Percentiles rank a stretch among this genome's conserved stretches.
Evolutionary conservation across 2,329 filamentous ascomycete species (phyloP).

Genomic region (Phialophora macrospora): DNA sequence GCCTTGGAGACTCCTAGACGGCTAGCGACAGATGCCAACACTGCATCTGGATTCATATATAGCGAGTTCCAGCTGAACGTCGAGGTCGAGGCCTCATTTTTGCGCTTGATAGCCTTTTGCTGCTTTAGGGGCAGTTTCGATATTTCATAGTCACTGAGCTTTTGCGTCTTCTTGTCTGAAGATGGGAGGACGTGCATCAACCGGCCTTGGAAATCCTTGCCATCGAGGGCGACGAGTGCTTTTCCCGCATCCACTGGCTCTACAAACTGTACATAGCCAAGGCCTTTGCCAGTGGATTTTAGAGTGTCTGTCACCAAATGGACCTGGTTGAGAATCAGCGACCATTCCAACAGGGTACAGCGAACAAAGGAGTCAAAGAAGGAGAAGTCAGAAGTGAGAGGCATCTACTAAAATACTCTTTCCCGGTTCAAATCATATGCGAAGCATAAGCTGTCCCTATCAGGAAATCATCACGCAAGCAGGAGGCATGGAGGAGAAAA

Average conservation of each 20-base stretch:
- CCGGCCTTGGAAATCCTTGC: conserved; percentile 87
- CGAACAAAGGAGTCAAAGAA: conserved; percentile 38
- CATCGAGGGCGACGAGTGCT: conserved; percentile 80
- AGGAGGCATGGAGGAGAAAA: conserved; percentile 25
- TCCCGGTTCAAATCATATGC: conserved; percentile 89
- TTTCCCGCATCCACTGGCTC: conserved; percentile 73
- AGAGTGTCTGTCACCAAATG: conserved; percentile 77
- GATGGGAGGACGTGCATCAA: conserved; percentile 88
- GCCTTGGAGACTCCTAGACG: conserved; percentile 89
- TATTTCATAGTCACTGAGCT: conserved; percentile 84
- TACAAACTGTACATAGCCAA: conserved; percentile 81
- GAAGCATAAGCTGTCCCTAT: conserved; percentile 99
- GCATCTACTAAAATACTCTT: conserved; percentile 99
- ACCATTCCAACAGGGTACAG: conserved; percentile 27
- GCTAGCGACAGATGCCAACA: conserved; percentile 85
- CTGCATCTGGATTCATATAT: conserved; percentile 93
- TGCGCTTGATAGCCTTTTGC: conserved; percentile 87
- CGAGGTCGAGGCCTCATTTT: conserved; percentile 74
- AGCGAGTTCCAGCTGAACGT: conserved; percentile 99
- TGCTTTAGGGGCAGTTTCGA: conserved; percentile 93
- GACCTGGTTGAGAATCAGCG: conserved; percentile 67
- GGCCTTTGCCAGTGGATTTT: conserved; percentile 80
- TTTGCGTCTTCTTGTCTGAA: conserved; percentile 77
- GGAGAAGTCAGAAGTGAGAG: conserved; percentile 75
- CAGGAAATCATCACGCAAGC: conserved; percentile 89